Evolutionary conservation across 345 rosid genomes (phyloP), one percentile per base, ranked within the genome.

Genomic region (Ceriops tagal): DNA sequence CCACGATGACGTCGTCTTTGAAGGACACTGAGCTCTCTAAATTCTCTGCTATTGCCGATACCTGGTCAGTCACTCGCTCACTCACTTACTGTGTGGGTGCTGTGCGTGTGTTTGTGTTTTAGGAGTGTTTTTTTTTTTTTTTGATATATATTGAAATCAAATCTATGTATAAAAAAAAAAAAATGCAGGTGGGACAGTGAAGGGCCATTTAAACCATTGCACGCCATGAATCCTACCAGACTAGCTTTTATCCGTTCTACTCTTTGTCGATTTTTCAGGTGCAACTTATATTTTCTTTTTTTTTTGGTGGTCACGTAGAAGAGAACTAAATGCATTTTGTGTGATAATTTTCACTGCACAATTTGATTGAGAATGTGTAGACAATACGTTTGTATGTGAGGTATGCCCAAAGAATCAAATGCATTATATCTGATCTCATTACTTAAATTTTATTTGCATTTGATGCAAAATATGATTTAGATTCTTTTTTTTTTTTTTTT

Each of bases 181-280:
- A 43, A 13, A 3, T 15, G 53, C 71, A 95, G 99, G 98, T 95
- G 98, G 99, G 96, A 90, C 80, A 73, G 87, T 65, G 89, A 85
- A 75, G 98, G 96, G 43, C 97, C 98, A 1, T 95, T 89, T 71
- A 92, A 86, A 67, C 98, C 98, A 1, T 81, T 95, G 82, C 97
- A 95, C 79, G 56, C 52, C 32, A 81, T 92, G 91, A 95, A 95
- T 67, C 97, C 98, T 51, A 87, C 91, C 13, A 82, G 98, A 63
- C 79, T 95, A 61, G 93, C 98, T 74, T 95, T 95, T 78, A 82
- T 92, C 49, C 92, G 93, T 59, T 95, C 99, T n/a, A 79, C 96
- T 20, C 88, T 95, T 64, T 90, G 97, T 66, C 84, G 93, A 58
- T 96, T 92, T 77, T 95, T 95, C 69, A 64, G 89, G 98, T 92